phyloP scores from a whole-genome alignment of 768 basidiomycete species.

The Russula olivacea region DNA sequence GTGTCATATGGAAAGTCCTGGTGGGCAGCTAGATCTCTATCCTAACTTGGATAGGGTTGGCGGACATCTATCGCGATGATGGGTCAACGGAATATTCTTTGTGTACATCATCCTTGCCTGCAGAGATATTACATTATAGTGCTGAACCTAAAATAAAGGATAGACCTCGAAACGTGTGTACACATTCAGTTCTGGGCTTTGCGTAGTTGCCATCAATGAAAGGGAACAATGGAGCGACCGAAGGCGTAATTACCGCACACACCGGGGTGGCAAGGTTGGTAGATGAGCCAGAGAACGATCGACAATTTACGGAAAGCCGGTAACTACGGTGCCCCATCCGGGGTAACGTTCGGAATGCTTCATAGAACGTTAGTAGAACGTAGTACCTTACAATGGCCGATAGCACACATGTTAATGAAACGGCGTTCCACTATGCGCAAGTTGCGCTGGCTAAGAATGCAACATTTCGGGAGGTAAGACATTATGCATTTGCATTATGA shows the following conservation, averaged over 20 bases:
- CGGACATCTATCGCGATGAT: constrained; percentile 9
- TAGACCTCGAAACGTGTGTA: constrained; percentile 11
- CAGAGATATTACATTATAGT: constrained; percentile 6
- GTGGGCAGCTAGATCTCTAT: constrained; percentile 53
- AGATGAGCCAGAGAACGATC: constrained; percentile 9
- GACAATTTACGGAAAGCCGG: constrained; percentile 15
- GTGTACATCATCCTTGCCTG: not conserved
- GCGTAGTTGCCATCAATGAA: constrained; percentile 5
- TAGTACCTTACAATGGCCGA: not conserved
- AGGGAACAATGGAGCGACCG: not conserved
- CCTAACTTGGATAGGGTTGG: constrained; percentile 5
- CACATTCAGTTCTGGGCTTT: constrained; percentile 10
- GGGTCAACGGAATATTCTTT: constrained; percentile 6
- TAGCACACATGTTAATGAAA: constrained; percentile 13
- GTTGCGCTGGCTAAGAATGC: not conserved
- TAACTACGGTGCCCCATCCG: not conserved
- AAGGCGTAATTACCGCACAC: constrained; percentile 8
- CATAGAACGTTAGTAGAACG: constrained; percentile 9
- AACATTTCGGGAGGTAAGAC: not conserved
- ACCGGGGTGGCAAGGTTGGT: not conserved
- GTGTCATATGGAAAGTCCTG: constrained; percentile 86
- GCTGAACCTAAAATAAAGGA: constrained; percentile 18
- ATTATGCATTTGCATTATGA: not conserved
- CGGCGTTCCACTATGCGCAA: constrained; percentile 19
- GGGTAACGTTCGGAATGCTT: not conserved